phyloP scores from a whole-genome alignment of 2,329 filamentous ascomycete genomes.

The Ceratocystis diversiconidia region DNA sequence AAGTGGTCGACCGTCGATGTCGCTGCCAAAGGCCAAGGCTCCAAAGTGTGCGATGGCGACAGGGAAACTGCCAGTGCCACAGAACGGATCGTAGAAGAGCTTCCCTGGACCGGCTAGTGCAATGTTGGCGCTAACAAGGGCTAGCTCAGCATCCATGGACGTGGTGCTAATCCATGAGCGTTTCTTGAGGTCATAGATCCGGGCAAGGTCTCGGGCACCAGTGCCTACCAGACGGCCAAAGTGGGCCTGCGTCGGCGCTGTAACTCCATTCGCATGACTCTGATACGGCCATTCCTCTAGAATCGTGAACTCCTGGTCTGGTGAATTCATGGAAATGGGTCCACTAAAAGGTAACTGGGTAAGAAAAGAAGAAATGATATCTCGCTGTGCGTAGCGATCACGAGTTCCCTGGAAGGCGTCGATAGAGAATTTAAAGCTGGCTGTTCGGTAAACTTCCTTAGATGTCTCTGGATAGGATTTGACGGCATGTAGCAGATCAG shows the following conservation, averaged over 20 bases:
- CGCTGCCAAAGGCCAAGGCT: constrained; percentile 67
- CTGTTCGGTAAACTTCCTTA: constrained; percentile 37
- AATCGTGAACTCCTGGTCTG: constrained; percentile 62
- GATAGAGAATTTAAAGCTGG: constrained; percentile 70
- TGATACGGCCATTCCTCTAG: constrained; percentile 65
- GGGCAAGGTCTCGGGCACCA: constrained; percentile 52
- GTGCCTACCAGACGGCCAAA: constrained; percentile 58
- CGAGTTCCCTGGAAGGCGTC: constrained; percentile 71
- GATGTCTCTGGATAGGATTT: background rate
- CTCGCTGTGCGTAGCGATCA: constrained; percentile 45
- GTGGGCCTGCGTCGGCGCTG: constrained; percentile 28
- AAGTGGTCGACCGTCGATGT: constrained; percentile 85
- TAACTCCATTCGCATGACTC: constrained; percentile 40
- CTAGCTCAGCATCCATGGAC: constrained; percentile 91
- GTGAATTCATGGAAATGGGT: constrained; percentile 58
- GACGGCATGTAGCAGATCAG: constrained; percentile 45
- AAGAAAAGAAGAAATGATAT: constrained; percentile 64
- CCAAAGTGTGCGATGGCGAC: constrained; percentile 85
- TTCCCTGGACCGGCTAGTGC: constrained; percentile 69
- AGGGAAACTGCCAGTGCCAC: constrained; percentile 86
- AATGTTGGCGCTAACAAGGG: constrained; percentile 82
- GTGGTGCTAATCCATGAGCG: constrained; percentile 88
- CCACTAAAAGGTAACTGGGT: constrained; percentile 64
- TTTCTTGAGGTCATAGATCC: constrained; percentile 82
- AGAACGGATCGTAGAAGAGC: constrained; percentile 87